These are phyloP conservation scores for Suhomyces terraborum DNA, from an alignment of 1,139 yeast genomes.

Conservation along the genomic window DNA sequence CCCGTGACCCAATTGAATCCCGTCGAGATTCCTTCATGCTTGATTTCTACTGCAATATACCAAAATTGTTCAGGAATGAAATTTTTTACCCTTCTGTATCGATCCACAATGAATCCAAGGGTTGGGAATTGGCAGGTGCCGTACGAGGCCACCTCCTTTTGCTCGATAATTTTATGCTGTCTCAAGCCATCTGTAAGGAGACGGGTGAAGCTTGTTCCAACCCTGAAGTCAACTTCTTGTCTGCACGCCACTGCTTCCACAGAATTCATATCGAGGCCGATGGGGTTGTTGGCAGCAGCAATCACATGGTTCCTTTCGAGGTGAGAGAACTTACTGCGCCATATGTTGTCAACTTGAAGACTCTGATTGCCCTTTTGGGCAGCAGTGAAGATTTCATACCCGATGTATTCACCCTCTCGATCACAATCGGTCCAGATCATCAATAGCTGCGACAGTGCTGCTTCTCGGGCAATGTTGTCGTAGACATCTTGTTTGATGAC, in stretches of 20 bases:
- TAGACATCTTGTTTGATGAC: conserved; percentile 54
- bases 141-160: conserved; percentile 55
- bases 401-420: conserved; percentile 96
- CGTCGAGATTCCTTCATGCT: conserved; percentile 34
- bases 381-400: conserved; percentile 74
- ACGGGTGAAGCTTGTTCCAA: conserved; percentile 89
- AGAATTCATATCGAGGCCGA: conserved; percentile 61
- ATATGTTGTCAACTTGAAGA: conserved; percentile 49
- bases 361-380: conserved; percentile 59
- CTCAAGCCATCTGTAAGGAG: conserved; percentile 58
- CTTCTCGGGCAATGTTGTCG: conserved; percentile 70
- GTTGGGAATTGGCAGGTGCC: conserved; percentile 99
- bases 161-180: conserved; percentile 25
- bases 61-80: conserved; percentile 83
- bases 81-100: conserved; percentile 72
- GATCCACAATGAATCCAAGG: conserved; percentile 92
- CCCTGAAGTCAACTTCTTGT: conserved; percentile 82
- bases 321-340: conserved; percentile 87
- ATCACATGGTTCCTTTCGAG: conserved; percentile 73
- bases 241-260: conserved; percentile 86
- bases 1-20: conserved; percentile 67
- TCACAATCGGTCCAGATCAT: conserved; percentile 99
- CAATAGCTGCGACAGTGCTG: conserved; percentile 57
- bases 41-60: conserved; percentile 59
- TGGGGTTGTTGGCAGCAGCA: conserved; percentile 73